A percentile compares a stretch with the other conserved stretches of the same genome.
These are phyloP conservation scores for Chlamydomonas asymmetrica DNA, from an alignment of 139 green algal species.

Conservation along the genomic window DNA sequence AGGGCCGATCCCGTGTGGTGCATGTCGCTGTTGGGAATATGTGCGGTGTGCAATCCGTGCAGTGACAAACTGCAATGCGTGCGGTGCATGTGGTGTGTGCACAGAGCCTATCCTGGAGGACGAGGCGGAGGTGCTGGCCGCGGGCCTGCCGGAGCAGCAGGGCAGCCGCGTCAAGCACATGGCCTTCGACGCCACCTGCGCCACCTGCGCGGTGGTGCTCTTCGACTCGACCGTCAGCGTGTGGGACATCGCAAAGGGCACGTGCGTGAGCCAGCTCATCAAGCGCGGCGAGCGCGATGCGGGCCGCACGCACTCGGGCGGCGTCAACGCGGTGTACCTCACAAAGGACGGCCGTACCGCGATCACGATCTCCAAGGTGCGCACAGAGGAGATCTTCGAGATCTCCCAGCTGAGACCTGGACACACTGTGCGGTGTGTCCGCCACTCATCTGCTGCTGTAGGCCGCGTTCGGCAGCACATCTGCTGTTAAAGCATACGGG, in stretches of 20 bases:
- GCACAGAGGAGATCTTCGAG: no score
- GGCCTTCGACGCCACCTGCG: slow-evolving; percentile 46
- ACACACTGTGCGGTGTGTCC: no score
- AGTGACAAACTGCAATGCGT: neutral
- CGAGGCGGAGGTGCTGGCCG: neutral
- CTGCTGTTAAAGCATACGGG: no score
- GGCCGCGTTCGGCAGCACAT: no score
- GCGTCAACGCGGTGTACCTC: slow-evolving; percentile 65
- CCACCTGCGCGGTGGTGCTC: slow-evolving; percentile 42
- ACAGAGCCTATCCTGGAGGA: no score
- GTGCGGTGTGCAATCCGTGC: no score
- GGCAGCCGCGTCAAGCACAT: slow-evolving; percentile 63
- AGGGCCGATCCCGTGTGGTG: no score
- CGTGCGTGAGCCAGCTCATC: slow-evolving; percentile 56
- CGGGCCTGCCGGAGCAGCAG: slow-evolving; percentile 41
- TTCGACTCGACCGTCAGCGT: slow-evolving; percentile 67
- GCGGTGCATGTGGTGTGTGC: neutral
- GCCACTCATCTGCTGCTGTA: no score
- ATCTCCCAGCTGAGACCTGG: no score
- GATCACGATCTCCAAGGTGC: slow-evolving; percentile 67
- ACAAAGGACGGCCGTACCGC: slow-evolving; percentile 37
- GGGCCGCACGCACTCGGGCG: slow-evolving; percentile 52
- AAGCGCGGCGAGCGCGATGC: slow-evolving; percentile 45
- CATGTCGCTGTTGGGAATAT: no score
- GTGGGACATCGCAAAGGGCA: slow-evolving; percentile 58